Conservation (phyloP, 371 early-diverging fungal species). For the Encephalitozoon romaleae region DNA sequence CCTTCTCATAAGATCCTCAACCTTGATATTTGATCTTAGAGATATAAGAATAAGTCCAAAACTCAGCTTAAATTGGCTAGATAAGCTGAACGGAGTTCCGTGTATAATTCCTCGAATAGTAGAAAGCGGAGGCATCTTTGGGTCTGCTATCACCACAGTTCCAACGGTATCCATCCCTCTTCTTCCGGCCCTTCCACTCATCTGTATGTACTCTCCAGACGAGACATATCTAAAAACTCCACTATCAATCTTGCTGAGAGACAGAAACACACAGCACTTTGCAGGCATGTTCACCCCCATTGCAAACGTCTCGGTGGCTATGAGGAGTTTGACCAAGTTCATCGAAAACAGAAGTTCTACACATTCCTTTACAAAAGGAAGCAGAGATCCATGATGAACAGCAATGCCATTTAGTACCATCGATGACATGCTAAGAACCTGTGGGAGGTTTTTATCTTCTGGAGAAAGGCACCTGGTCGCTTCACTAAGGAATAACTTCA, state of each 20-base stretch:
- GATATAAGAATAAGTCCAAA: constrained; percentile 54
- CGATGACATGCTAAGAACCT: constrained; percentile 73
- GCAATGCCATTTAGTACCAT: constrained; percentile 80
- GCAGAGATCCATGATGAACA: constrained; percentile 86
- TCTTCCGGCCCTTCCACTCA: constrained; percentile 95
- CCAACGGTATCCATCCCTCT: constrained; percentile 87
- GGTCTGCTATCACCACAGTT: constrained; percentile 74
- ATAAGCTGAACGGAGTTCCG: constrained; percentile 43
- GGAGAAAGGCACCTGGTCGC: constrained; percentile 47
- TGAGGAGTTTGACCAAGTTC: constrained; percentile 77
- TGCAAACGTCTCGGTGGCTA: constrained; percentile 87
- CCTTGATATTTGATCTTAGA: constrained; percentile 48
- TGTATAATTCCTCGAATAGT: constrained; percentile 43
- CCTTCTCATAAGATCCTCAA: constrained; percentile 58
- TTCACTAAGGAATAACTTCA: constrained; percentile 39
- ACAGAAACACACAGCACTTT: constrained; percentile 79
- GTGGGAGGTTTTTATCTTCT: constrained; percentile 67
- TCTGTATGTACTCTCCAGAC: constrained; percentile 89
- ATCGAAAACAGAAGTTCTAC: constrained; percentile 84
- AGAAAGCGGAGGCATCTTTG: constrained; percentile 37
- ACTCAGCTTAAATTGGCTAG: constrained; percentile 56
- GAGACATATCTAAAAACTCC: constrained; percentile 69
- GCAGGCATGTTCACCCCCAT: constrained; percentile 99
- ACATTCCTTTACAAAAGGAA: constrained; percentile 92
- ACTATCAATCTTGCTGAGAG: constrained; percentile 67